A percentile compares a stretch with the other conserved stretches of the same genome.
Conservation (phyloP, 306 rosid species). For the Glycine tomentella region DNA sequence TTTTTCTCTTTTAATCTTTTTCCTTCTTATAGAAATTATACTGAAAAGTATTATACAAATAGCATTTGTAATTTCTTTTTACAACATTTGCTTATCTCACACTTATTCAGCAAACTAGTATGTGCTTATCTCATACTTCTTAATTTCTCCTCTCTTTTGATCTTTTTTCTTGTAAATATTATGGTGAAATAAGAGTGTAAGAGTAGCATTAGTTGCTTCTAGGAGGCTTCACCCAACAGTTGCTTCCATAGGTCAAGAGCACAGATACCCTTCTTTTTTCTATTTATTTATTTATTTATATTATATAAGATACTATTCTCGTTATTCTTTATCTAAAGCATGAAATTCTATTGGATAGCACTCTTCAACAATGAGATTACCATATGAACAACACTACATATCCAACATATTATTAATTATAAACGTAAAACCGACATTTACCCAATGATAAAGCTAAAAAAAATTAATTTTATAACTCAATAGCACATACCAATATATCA, state of each 20-base stretch:
- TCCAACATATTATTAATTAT: background rate
- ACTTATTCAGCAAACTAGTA: too few relatives aligned
- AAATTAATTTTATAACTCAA: background rate
- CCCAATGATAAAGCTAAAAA: background rate
- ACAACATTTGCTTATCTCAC: too few relatives aligned
- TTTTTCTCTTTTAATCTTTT: background rate
- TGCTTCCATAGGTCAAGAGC: background rate
- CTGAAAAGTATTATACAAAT: background rate
- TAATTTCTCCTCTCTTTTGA: background rate
- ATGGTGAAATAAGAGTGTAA: background rate
- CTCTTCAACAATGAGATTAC: background rate
- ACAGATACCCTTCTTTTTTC: background rate
- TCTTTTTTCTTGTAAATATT: background rate
- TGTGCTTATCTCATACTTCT: too few relatives aligned
- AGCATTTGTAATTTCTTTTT: background rate
- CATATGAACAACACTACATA: constrained; percentile 18
- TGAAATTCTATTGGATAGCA: background rate
- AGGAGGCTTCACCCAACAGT: background rate
- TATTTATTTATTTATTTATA: too few relatives aligned
- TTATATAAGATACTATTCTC: background rate
- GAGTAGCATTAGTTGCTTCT: background rate
- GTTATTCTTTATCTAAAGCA: background rate
- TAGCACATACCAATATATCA: background rate
- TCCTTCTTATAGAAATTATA: background rate
- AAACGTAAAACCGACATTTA: background rate